Percentiles rank a stretch among this genome's conserved stretches.
Conservation (phyloP, 2,329 filamentous ascomycete species). For the Chrysosporium keratinophilum region DNA sequence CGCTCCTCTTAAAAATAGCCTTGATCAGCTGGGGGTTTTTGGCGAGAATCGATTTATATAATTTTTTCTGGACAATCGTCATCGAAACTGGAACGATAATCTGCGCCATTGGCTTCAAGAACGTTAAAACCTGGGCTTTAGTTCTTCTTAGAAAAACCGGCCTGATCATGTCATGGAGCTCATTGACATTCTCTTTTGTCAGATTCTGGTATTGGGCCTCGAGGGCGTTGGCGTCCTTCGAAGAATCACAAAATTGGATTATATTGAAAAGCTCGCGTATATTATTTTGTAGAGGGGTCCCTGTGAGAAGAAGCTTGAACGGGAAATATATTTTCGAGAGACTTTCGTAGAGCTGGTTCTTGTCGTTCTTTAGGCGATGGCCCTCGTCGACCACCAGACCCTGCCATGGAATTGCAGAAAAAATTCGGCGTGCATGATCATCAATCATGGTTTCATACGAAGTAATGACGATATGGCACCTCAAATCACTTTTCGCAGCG, state of each 20-base stretch:
- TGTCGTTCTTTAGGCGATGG: slow-evolving; percentile 88
- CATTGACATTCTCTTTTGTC: slow-evolving; percentile 67
- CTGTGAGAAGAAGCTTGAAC: slow-evolving; percentile 74
- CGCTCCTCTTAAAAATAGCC: slow-evolving; percentile 62
- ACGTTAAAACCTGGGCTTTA: slow-evolving; percentile 81
- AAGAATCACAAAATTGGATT: slow-evolving; percentile 80
- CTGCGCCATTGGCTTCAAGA: slow-evolving; percentile 84
- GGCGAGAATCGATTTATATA: slow-evolving; percentile 86
- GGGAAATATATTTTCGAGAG: slow-evolving; percentile 64
- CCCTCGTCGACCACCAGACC: slow-evolving; percentile 91
- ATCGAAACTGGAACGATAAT: slow-evolving; percentile 95
- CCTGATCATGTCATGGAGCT: slow-evolving; percentile 74
- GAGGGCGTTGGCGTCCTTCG: slow-evolving; percentile 57
- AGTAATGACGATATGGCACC: slow-evolving; percentile 84
- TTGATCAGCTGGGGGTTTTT: slow-evolving; percentile 84
- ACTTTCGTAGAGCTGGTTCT: slow-evolving; percentile 67
- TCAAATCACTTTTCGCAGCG: slow-evolving; percentile 51
- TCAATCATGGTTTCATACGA: slow-evolving; percentile 86
- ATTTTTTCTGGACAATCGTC: slow-evolving; percentile 82
- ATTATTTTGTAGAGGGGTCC: slow-evolving; percentile 77
- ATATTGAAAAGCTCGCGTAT: slow-evolving; percentile 90
- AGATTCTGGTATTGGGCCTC: slow-evolving; percentile 69
- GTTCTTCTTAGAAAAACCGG: slow-evolving; percentile 65
- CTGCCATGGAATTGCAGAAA: slow-evolving; percentile 67
- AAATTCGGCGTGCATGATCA: slow-evolving; percentile 53